phyloP scores from a whole-genome alignment of 805 yeast genomes.

The Candida orba region DNA sequence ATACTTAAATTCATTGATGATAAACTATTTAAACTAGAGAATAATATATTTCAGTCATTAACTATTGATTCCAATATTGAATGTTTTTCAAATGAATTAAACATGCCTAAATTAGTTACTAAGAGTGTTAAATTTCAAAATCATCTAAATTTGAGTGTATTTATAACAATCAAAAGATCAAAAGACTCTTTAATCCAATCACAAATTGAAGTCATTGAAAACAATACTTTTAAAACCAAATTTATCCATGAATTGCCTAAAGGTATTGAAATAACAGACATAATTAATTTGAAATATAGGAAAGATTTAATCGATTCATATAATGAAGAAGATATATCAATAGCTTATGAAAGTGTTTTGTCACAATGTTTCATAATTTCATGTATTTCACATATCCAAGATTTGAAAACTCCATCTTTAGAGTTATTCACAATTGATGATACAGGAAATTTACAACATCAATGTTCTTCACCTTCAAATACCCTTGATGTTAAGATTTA shows the following conservation, averaged over 20 bases:
- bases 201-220: constrained; percentile 20
- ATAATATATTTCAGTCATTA: not conserved
- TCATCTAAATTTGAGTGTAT: constrained; percentile 15
- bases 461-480: constrained; percentile 12
- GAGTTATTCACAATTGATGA: constrained; percentile 31
- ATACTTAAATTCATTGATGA: not conserved
- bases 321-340: constrained; percentile 19
- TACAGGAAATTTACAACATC: constrained; percentile 25
- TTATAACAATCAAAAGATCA: constrained; percentile 10
- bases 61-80: not conserved
- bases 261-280: constrained; percentile 22
- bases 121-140: constrained; percentile 20
- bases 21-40: not conserved
- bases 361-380: constrained; percentile 31
- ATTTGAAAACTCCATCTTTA: constrained; percentile 23
- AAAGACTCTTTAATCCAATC: constrained; percentile 7
- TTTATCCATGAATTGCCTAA: constrained; percentile 12
- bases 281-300: constrained; percentile 17
- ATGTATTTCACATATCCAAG: constrained; percentile 28
- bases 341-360: constrained; percentile 28
- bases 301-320: constrained; percentile 17
- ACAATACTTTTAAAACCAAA: constrained; percentile 18
- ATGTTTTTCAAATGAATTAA: constrained; percentile 7
- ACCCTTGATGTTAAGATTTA: constrained; percentile 17
- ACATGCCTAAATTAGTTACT: constrained; percentile 9